Conservation (phyloP, 495 filamentous ascomycete species). For the Glutinoglossum americanum region DNA sequence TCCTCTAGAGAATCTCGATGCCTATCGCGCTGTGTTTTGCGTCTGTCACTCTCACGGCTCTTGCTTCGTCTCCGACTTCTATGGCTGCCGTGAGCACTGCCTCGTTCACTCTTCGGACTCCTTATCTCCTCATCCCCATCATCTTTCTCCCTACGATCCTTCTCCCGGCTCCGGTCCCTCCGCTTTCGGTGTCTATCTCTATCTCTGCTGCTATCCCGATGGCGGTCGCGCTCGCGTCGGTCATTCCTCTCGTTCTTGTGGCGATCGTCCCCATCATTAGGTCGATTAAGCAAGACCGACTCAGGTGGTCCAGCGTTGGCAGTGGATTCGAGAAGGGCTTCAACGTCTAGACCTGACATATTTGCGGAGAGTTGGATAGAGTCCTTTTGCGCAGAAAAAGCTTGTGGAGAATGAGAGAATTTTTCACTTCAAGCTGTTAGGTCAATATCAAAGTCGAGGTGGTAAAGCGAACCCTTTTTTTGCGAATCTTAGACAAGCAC, state of each 20-base stretch:
- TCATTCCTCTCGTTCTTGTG: constrained; percentile 33
- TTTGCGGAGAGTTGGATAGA: constrained; percentile 1
- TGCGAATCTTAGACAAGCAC: background rate
- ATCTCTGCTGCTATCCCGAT: constrained; percentile 22
- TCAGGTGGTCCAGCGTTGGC: constrained; percentile 36
- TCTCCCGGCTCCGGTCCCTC: constrained; percentile 32
- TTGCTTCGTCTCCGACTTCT: constrained; percentile 66
- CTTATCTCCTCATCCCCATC: constrained; percentile 48
- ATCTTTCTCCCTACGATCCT: constrained; percentile 34
- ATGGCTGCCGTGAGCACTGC: constrained; percentile 60
- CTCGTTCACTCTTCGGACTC: constrained; percentile 55
- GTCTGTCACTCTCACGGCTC: constrained; percentile 60
- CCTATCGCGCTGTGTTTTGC: constrained; percentile 51
- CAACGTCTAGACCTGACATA: constrained; percentile 85
- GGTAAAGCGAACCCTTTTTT: background rate
- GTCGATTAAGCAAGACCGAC: constrained; percentile 26
- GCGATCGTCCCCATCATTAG: constrained; percentile 35
- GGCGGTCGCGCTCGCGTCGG: constrained; percentile 32
- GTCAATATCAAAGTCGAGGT: background rate
- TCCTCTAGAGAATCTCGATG: constrained; percentile 27
- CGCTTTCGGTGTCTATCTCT: constrained; percentile 28
- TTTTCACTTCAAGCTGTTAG: constrained; percentile 4
- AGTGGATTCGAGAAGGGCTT: constrained; percentile 82
- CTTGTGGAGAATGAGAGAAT: constrained; percentile 8
- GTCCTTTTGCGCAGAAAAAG: constrained; percentile 4